Base-by-base conservation (phyloP, 2,329 filamentous ascomycete genomes). In the Penicillium sp. region DNA sequence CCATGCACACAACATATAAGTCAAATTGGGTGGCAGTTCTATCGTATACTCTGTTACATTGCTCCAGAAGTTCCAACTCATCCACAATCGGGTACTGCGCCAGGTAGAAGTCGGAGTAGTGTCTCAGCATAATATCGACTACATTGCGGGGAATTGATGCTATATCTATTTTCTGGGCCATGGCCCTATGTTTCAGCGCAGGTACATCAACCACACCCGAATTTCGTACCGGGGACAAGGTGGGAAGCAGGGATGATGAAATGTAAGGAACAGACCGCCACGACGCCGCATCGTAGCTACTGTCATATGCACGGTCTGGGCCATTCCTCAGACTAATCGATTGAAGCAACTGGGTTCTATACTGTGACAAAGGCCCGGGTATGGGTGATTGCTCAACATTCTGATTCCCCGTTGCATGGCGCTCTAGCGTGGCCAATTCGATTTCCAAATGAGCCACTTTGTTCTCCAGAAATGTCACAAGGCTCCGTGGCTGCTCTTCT, bases 81-180 rank as follows among this genome's bases (percentile, higher is more conserved):
- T 46, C 43, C 2, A 46, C 14, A 12, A n/a, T n/a, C 43, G 43
- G 43, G 16, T 46, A 46, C 43, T 46, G 43, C 9, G 43, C 9
- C 9, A 21, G 18, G 30, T 51, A 51, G 14, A 43, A 26, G 4
- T 51, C 48, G 5, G 14, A 21, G 26, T 51, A 51, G 12, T 51
- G 48, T 16, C n/a, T 20, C 14, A 51, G 35, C 33, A 51, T 42
- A 4, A 30, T 30, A 11, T 51, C 48, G 4, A 51, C 48, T 9
- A 51, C 35, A 51, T 51, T 40, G 16, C 48, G 33, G 9, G 48
- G 48, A 21, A 51, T 28, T 24, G 48, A 51, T n/a, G 48, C 33
- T 42, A 30, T 43, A 18, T 51, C 38, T 18, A 20, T 42, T n/a
- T n/a, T 26, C 18, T 50, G 47, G 33, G 47, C 30, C 12, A 40